phyloP scores from a whole-genome alignment of 208 protist genomes.

The Acanthamoeba lenticulata region DNA sequence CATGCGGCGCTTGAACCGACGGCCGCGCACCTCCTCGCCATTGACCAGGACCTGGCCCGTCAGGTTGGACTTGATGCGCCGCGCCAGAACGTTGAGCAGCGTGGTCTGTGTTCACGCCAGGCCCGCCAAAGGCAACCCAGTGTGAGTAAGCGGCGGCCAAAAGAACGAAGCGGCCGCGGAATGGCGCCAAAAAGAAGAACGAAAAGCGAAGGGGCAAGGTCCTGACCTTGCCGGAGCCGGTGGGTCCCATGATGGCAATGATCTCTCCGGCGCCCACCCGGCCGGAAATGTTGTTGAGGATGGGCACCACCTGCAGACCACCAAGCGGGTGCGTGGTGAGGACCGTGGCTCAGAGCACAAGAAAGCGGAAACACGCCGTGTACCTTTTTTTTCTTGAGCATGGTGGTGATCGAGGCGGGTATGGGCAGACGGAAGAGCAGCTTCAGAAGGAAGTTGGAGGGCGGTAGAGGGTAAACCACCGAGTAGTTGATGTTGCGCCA shows the following conservation, averaged over 20 bases:
- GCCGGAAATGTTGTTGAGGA: conserved; percentile 48
- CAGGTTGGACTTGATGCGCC: conserved; percentile 17
- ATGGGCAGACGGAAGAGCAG: background rate
- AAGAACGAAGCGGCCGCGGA: background rate
- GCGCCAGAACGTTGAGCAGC: conserved; percentile 66
- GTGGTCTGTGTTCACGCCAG: conserved; percentile 64
- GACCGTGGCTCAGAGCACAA: background rate
- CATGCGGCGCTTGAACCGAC: background rate
- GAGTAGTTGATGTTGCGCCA: conserved; percentile 14
- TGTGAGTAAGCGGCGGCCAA: too few species aligned
- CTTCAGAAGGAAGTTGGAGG: background rate
- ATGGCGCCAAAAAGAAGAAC: background rate
- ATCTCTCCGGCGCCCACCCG: conserved; percentile 12
- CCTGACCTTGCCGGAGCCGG: background rate
- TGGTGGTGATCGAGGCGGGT: background rate
- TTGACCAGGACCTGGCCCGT: conserved; percentile 50
- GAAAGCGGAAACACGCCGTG: too few species aligned
- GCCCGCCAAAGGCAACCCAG: too few species aligned
- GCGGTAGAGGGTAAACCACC: background rate
- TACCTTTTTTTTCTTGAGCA: background rate
- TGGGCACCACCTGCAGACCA: background rate
- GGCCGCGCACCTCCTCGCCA: conserved; percentile 12
- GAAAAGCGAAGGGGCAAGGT: background rate
- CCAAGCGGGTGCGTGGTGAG: background rate
- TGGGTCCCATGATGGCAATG: conserved; percentile 73